Evolutionary conservation across 2,329 filamentous ascomycete genomes (phyloP), one percentile per base, ranked within the genome.

Genomic region (Xylaria hypoxylon): DNA sequence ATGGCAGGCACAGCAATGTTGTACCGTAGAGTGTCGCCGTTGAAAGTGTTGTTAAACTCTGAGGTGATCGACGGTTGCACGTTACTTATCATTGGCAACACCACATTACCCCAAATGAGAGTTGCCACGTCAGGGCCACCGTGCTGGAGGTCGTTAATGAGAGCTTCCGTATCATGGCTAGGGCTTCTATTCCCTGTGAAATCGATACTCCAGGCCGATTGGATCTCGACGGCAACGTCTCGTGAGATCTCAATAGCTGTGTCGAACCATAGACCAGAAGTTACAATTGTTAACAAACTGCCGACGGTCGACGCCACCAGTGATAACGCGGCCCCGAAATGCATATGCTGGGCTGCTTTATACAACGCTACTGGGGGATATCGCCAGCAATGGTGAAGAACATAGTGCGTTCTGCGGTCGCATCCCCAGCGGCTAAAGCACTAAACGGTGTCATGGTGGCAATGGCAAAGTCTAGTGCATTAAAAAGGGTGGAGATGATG

Each of bases 1-100:
- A 59, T 24, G 5, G 44, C 57, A 38, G 57, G 57, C 22, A 59
- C 57, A 26, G 59, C 31, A 31, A 61, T 33, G 13, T 35, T 33
- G 5, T 52, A 61, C 28, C 47, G 24, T 17, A 17, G 19, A 53
- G 40, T 38, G 26, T n/a, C 26, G 13, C 26, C 26, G 8, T 31
- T n/a, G 13, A 50, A 17, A 8, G 47, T 50, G n/a, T 7, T 26
- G 8, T 11, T 31, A 10, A 31, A 15, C 13, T 31, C 24, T 50
- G 44, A 47, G 26, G 44, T 2, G 5, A n/a, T 50, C 15, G 47
- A 19, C 26, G 17, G 47, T 31, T 50, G 47, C 6, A 13, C 26
- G 15, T 47, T 47, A 47, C 44, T 22, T 47, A 47, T 47, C 22
- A 5, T 48, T 26, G 35, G 35, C 13, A 38, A 15, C 35, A 38